These are phyloP conservation scores for Globisporangium parvum DNA, from an alignment of 352 stramenopile species.

Conservation along the genomic window DNA sequence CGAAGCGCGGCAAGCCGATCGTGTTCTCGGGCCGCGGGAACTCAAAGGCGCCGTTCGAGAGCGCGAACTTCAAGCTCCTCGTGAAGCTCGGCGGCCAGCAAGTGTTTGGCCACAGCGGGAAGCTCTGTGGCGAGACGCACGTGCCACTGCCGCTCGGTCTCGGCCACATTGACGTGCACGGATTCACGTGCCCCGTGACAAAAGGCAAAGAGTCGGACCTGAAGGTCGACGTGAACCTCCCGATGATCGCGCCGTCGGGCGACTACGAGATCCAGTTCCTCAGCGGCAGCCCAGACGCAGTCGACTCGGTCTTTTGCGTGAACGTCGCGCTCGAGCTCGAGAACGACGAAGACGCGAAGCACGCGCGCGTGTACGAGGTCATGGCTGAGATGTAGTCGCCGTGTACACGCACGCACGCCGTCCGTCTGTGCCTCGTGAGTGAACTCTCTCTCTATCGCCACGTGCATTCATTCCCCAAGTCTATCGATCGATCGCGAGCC, in stretches of 20 bases:
- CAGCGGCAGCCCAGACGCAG: constrained; percentile 33
- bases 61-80: constrained; percentile 60
- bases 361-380: constrained; percentile 62
- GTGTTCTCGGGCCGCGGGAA: constrained; percentile 64
- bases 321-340: constrained; percentile 71
- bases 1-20: constrained; percentile 74
- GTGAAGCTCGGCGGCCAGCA: constrained; percentile 69
- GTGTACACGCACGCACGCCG: not conserved
- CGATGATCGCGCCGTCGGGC: constrained; percentile 65
- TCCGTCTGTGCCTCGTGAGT: not conserved
- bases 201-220: constrained; percentile 58
- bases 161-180: constrained; percentile 81
- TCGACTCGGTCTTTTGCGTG: constrained; percentile 67
- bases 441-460: not conserved
- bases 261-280: constrained; percentile 82
- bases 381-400: constrained; percentile 55
- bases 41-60: constrained; percentile 55
- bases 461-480: not conserved
- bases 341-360: constrained; percentile 20
- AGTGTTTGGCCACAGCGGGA: constrained; percentile 67
- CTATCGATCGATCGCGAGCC: too few relatives aligned
- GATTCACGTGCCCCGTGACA: constrained; percentile 67
- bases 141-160: constrained; percentile 75
- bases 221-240: constrained; percentile 79
- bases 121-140: constrained; percentile 74